phyloP scores from a whole-genome alignment of 805 yeast species.

The Vanderwaltozyma verrucispora region DNA sequence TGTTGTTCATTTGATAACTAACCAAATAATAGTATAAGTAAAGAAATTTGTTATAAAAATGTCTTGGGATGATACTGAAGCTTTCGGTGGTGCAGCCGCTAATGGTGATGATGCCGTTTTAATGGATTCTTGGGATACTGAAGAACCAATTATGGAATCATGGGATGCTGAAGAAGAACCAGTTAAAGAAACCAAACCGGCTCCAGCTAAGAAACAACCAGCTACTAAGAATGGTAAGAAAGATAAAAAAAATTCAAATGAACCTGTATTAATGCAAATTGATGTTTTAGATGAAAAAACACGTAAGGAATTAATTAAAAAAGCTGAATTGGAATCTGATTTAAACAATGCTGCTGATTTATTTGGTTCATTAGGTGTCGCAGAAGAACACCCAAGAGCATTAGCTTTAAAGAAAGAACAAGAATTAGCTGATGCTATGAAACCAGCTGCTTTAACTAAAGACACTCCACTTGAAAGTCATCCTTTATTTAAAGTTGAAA shows the following conservation, averaged over 20 bases:
- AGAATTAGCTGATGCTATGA: slow-evolving; percentile 26
- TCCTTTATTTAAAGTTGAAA: slow-evolving; percentile 71
- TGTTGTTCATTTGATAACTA: no score
- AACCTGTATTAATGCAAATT: slow-evolving; percentile 40
- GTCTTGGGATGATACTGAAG: slow-evolving; percentile 84
- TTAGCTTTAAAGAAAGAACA: slow-evolving; percentile 29
- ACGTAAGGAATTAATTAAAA: slow-evolving; percentile 60
- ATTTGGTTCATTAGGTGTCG: slow-evolving; percentile 61
- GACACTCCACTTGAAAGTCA: slow-evolving; percentile 57
- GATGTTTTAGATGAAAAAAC: slow-evolving; percentile 65
- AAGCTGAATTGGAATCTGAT: slow-evolving; percentile 79
- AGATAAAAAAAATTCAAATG: slow-evolving; percentile 30
- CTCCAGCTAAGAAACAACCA: slow-evolving; percentile 15
- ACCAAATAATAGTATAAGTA: no score
- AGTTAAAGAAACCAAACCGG: slow-evolving; percentile 24
- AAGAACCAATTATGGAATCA: slow-evolving; percentile 69
- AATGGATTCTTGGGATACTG: slow-evolving; percentile 71
- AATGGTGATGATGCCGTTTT: slow-evolving; percentile 37
- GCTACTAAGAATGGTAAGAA: slow-evolving; percentile 18
- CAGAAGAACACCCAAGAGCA: slow-evolving; percentile 38
- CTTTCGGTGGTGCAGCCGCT: slow-evolving; percentile 57
- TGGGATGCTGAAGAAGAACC: slow-evolving; percentile 80
- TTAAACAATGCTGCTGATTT: slow-evolving; percentile 87
- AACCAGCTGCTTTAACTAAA: slow-evolving; percentile 25
- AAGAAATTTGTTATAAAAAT: no score